These are phyloP conservation scores for Pseudogymnoascus verrucosus DNA, from an alignment of 2,329 filamentous ascomycete species.

Conservation along the genomic window DNA sequence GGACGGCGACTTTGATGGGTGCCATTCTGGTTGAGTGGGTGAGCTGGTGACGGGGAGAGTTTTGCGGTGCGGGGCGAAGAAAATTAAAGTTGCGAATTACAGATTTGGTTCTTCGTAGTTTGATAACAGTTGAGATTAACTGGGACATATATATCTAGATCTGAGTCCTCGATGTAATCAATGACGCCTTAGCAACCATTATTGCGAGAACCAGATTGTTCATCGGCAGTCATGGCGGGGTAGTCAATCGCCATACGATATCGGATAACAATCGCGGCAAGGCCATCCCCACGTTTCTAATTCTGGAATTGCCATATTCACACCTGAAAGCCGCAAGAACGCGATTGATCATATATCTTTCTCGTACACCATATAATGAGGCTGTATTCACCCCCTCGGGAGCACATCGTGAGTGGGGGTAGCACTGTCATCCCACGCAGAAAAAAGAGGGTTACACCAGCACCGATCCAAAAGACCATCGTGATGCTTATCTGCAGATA, in stretches of 20 bases:
- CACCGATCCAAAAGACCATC: neutral
- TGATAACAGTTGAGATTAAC: neutral
- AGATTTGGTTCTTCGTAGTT: neutral
- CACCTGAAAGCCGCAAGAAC: neutral
- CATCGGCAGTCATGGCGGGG: neutral
- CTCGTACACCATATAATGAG: neutral
- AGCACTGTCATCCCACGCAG: neutral
- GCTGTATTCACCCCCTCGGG: neutral
- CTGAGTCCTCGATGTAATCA: neutral
- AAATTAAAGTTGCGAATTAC: neutral
- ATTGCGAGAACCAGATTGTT: neutral
- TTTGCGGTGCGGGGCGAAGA: neutral
- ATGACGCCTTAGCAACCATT: neutral
- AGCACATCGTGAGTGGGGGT: neutral
- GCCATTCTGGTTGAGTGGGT: neutral
- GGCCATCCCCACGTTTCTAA: neutral
- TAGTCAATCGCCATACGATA: neutral
- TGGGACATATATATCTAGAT: neutral
- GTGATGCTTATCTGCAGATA: neutral
- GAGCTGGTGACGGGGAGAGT: neutral
- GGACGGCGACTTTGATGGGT: constrained; percentile 54
- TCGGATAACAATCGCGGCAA: neutral
- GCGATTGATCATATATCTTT: neutral
- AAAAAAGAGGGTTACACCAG: neutral
- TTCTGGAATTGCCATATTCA: neutral